These are phyloP conservation scores for Aschersonia sp. DNA, from an alignment of 2,329 filamentous ascomycete genomes.

Conservation along the genomic window DNA sequence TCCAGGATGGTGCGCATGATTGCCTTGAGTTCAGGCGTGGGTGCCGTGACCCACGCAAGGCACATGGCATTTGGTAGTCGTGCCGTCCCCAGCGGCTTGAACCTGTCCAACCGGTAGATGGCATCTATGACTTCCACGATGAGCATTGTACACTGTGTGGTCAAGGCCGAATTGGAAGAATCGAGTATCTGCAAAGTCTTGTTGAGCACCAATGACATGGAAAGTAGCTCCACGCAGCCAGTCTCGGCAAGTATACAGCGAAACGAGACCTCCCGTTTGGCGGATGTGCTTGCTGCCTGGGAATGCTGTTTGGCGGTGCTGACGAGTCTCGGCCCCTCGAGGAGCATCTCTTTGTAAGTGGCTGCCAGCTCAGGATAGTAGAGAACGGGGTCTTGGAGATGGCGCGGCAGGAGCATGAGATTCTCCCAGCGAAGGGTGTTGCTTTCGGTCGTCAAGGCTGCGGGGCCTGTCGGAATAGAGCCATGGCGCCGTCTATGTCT, in stretches of 20 bases:
- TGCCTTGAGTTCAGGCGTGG: background rate
- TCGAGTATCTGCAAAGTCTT: slow-evolving; percentile 1
- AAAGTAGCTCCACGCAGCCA: background rate
- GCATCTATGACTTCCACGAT: background rate
- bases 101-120: background rate
- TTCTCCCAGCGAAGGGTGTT: background rate
- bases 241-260: slow-evolving; percentile 1
- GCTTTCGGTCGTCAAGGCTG: background rate
- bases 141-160: background rate
- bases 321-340: background rate
- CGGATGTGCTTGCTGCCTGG: background rate
- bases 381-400: background rate
- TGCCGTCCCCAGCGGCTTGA: slow-evolving; percentile 1
- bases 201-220: slow-evolving; percentile 2
- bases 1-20: background rate
- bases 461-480: background rate
- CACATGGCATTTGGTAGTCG: slow-evolving; percentile 1
- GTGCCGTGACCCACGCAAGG: background rate
- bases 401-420: slow-evolving; percentile 1
- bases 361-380: background rate
- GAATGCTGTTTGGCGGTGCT: background rate
- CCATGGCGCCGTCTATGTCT: background rate
- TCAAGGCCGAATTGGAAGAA: background rate
- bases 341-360: background rate
- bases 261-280: background rate